Percentiles rank a stretch among this genome's conserved stretches.
Evolutionary conservation across 345 rosid species (phyloP).

Genomic region (Orychophragmus violaceus): DNA sequence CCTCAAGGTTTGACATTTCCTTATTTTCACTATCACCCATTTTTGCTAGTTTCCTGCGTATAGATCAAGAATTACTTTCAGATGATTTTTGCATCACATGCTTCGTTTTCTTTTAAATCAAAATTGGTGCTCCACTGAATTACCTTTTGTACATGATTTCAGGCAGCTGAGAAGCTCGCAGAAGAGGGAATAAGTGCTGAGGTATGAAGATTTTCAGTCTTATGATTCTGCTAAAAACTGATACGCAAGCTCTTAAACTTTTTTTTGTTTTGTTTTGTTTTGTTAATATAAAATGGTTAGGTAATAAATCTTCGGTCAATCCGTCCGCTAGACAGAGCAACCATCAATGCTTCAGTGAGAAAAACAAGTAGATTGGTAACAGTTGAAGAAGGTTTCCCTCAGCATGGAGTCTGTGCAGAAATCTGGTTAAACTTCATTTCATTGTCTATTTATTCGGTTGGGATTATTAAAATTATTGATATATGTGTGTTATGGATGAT

Average conservation of each 20-base stretch:
- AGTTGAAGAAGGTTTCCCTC: conserved; percentile 94
- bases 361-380: conserved; percentile 95
- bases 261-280: too few species aligned
- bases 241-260: not conserved
- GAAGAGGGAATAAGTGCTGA: conserved; percentile 86
- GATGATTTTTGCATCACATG: not conserved
- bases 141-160: not conserved
- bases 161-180: conserved; percentile 85
- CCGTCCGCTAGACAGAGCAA: conserved; percentile 77
- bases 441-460: not conserved
- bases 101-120: not conserved
- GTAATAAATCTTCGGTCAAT: conserved; percentile 85
- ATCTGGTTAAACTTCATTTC: conserved; percentile 46
- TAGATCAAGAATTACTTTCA: not conserved
- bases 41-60: not conserved
- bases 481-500: conserved; percentile 14
- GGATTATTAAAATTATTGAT: not conserved
- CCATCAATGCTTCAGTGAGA: conserved; percentile 82
- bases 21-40: not conserved
- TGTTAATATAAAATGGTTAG: conserved; percentile 30
- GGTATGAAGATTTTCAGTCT: conserved; percentile 40
- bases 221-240: not conserved
- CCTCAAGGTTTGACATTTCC: conserved; percentile 57
- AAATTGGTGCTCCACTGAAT: not conserved
- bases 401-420: conserved; percentile 93